phyloP scores from a whole-genome alignment of 768 basidiomycete genomes.

The Cantharellus anzutake region DNA sequence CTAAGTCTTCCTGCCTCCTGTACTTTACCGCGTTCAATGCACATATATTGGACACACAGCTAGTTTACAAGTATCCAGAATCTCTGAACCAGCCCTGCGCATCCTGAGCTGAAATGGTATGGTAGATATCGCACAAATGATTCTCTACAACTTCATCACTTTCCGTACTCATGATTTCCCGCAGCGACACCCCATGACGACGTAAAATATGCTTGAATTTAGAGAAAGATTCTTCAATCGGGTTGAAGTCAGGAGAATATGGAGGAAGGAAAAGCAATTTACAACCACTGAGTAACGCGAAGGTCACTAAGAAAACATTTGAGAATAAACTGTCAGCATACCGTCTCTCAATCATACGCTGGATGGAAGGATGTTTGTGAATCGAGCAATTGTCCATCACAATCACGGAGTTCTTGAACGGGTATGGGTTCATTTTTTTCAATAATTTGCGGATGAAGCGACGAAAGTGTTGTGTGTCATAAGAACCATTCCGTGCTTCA shows the following conservation, averaged over 20 bases:
- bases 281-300: not conserved
- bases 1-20: too few relatives aligned
- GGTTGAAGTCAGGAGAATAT: slow-evolving; percentile 7
- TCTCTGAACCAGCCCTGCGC: too few relatives aligned
- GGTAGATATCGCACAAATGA: too few relatives aligned
- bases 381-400: slow-evolving; percentile 8
- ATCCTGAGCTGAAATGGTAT: too few relatives aligned
- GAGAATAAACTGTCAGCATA: not conserved
- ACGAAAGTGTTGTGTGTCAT: not conserved
- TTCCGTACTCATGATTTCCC: slow-evolving; percentile 6
- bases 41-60: too few relatives aligned
- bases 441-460: not conserved
- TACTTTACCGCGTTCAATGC: too few relatives aligned
- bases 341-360: slow-evolving; percentile 6
- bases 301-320: not conserved
- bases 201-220: slow-evolving; percentile 3
- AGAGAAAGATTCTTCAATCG: slow-evolving; percentile 5
- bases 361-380: not conserved
- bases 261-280: slow-evolving; percentile 2
- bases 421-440: slow-evolving; percentile 6
- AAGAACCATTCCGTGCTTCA: slow-evolving; percentile 3
- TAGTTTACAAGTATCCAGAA: too few relatives aligned
- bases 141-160: too few relatives aligned
- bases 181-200: slow-evolving; percentile 1
- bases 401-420: slow-evolving; percentile 5